Evolutionary conservation across 768 basidiomycete genomes (phyloP), one percentile per base, ranked within the genome.

Genomic region (Auricularia heimuer): DNA sequence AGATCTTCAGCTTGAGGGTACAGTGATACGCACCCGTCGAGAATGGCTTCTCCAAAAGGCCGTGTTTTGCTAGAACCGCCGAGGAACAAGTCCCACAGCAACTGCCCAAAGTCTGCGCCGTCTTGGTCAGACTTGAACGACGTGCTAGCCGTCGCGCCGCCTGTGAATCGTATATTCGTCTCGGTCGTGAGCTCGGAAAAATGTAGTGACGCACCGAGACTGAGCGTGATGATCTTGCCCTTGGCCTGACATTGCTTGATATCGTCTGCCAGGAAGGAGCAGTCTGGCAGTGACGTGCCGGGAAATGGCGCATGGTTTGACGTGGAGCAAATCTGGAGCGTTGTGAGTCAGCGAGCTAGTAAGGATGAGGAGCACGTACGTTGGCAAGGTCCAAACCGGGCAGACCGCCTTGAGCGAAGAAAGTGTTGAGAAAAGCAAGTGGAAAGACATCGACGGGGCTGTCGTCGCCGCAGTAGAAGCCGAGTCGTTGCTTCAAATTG

Each of bases 321-420:
- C 11, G 78, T 77, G 70, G 83, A 88, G 74, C 88, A 89, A 21
- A 77, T 86, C 85, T 81, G 36, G n/a, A 60, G 33, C 11, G 11
- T 11, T 18, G 44, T 45, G 11, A 10, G 47, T 24, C 47, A 51
- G 8, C 14, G 39, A 42, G 4, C 39, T 8, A 4, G 39, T 8
- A 42, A 4, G 39, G 39, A 14, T 39, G 39, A 12, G 12, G 39
- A 10, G 18, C 3, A 68, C 79, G 66, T 72, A 86, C 87, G 69
- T 88, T 90, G 3, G 85, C 88, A 10, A 89, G 79, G 72, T 91
- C 85, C 61, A 90, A 76, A 7, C 81, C 82, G 24, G 88, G 88
- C 18, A 80, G 72, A 29, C 81, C 81, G 0, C 88, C 86, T 7
- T 83, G 76, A 12, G 84, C 80, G 70, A 85, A 87, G 75, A 89